phyloP scores from a whole-genome alignment of 106 monocot genomes.

The Acanthochlamys bracteata region DNA sequence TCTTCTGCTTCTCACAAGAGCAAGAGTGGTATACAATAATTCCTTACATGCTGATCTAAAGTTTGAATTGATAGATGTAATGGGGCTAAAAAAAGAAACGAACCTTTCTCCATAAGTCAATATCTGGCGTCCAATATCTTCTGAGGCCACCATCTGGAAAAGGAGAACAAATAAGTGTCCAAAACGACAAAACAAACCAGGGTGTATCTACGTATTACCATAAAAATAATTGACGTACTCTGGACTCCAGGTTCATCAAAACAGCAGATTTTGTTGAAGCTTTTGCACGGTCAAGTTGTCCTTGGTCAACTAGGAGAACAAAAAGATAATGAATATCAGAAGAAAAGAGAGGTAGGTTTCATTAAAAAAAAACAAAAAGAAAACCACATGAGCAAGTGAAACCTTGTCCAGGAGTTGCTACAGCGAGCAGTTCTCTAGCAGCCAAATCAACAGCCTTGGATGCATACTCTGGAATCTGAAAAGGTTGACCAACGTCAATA shows the following conservation, averaged over 20 bases:
- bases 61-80: background rate
- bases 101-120: conserved; percentile 84
- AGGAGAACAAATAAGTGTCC: background rate
- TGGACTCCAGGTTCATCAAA: conserved; percentile 76
- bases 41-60: background rate
- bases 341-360: background rate
- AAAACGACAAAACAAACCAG: background rate
- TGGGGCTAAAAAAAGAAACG: background rate
- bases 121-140: conserved; percentile 79
- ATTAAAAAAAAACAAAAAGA: background rate
- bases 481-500: no score
- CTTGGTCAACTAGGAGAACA: conserved; percentile 48
- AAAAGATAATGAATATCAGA: conserved; percentile 1
- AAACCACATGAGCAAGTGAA: background rate
- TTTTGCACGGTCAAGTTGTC: conserved; percentile 74
- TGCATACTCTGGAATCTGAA: conserved; percentile 48
- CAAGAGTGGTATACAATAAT: no score
- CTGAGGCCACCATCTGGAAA: conserved; percentile 58
- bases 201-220: background rate
- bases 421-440: conserved; percentile 53
- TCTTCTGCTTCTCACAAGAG: no score
- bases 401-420: conserved; percentile 86
- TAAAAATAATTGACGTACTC: conserved; percentile 22
- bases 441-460: conserved; percentile 74
- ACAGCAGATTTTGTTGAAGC: conserved; percentile 57